Base-by-base conservation (phyloP, 2,329 filamentous ascomycete species). In the Xylaria arbuscula region DNA sequence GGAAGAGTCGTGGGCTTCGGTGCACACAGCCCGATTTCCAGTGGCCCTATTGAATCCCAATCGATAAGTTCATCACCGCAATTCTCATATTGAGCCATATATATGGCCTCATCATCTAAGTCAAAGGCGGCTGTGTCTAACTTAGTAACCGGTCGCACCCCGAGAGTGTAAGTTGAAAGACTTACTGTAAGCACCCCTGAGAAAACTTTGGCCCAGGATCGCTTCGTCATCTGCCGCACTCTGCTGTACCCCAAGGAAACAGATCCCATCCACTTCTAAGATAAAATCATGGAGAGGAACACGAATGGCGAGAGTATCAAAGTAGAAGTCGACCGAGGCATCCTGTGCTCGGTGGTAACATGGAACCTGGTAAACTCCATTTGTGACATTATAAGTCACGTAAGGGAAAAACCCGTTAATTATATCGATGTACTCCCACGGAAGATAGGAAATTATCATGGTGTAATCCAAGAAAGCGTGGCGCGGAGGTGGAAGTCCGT, bases 31-130 rank as follows among this genome's bases (percentile, higher is more conserved):
- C 70, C 70, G 6, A 62, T 28, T 47, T 57, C 66, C 38, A 65
- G 28, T 9, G 50, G 8, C 6, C 48, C 34, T 8, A 40, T 58
- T 3, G 61, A 19, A 45, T 70, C 66, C 70, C 70, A 73, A 2
- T 59, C 47, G 24, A 71, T 22, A 19, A 70, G 8, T 22, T 66
- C 3, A n/a, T 70, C 67, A 17, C 70, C 72, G 32, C 72, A 74
- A 38, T 72, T 66, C 45, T 68, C 61, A 45, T 70, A 74, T 48
- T 74, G 72, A 10, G 72, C 72, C 58, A 74, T 62, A 19, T 68
- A 72, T 15, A 74, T 70, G 7, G 61, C 19, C 11, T 69, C 48
- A 1, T 63, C 19, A 28, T 74, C 72, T n/a, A 67, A 9, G 19
- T 74, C 72, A 32, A 72, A 74, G 6, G 69, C 67, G 38, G 68